Conservation (phyloP, 2,329 filamentous ascomycete genomes). For the Ophiobolus disseminans region DNA sequence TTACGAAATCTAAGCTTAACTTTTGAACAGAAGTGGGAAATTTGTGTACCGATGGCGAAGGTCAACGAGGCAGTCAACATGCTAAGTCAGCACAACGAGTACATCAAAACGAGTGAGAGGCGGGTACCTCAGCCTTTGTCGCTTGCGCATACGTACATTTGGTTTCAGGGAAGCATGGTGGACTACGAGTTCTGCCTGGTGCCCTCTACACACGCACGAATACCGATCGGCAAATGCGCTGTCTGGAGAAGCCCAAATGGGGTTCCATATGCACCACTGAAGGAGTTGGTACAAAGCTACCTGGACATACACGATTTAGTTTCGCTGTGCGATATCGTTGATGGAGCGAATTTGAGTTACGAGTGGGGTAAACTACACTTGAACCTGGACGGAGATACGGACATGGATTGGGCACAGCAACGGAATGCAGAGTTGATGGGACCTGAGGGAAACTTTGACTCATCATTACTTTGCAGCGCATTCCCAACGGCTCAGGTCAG, state of each 20-base stretch:
- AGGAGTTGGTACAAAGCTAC: conserved; percentile 2
- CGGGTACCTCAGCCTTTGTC: conserved; percentile 2
- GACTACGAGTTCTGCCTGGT: conserved; percentile 2
- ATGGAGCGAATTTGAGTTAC: conserved; percentile 1
- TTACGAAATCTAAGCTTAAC: neutral
- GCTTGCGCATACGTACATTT: conserved; percentile 2
- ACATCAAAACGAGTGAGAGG: conserved; percentile 1
- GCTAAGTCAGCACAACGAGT: neutral
- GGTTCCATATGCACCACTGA: neutral
- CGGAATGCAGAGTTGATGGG: conserved; percentile 1
- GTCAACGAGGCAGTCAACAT: neutral
- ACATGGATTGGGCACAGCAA: neutral
- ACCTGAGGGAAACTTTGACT: neutral
- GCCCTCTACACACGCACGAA: conserved; percentile 2
- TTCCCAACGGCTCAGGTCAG: conserved; percentile 1
- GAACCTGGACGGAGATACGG: neutral
- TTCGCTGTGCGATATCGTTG: conserved; percentile 2
- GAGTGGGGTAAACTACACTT: neutral
- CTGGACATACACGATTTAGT: conserved; percentile 1
- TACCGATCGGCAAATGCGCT: neutral
- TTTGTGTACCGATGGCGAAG: neutral
- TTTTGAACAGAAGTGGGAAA: conserved; percentile 1
- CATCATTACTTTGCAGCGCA: neutral
- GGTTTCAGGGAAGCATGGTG: conserved; percentile 1
- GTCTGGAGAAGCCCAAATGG: conserved; percentile 1